Evolutionary conservation across 805 yeast genomes (phyloP).

Genomic region (Tanozyma kutaoensis): DNA sequence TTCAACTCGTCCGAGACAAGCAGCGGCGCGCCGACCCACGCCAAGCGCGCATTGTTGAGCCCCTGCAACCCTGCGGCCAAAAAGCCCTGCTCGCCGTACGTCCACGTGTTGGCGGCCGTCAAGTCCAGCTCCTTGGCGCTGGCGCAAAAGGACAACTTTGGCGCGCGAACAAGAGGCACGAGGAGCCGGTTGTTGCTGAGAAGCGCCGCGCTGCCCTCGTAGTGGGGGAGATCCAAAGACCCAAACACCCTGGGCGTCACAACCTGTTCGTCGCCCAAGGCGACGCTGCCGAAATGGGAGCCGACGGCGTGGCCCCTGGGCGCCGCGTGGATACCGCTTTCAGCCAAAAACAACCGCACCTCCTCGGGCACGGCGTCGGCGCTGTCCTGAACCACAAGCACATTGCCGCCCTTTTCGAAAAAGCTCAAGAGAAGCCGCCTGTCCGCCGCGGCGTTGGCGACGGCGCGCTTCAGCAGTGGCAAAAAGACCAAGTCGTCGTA

Average conservation of each 20-base stretch:
- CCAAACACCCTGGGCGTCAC: constrained; percentile 8
- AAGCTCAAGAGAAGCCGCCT: no score
- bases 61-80: constrained; percentile 72
- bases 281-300: constrained; percentile 48
- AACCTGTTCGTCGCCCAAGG: constrained; percentile 17
- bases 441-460: no score
- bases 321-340: constrained; percentile 74
- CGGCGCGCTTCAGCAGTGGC: constrained; percentile 21
- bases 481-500: constrained; percentile 20
- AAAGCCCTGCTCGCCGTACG: constrained; percentile 68
- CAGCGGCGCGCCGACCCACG: constrained; percentile 64
- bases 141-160: constrained; percentile 48
- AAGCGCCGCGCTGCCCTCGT: constrained; percentile 53
- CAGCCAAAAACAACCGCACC: constrained; percentile 53
- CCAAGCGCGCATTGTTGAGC: constrained; percentile 57
- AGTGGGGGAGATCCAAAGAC: constrained; percentile 3
- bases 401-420: constrained; percentile 77
- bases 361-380: constrained; percentile 19
- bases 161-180: constrained; percentile 57
- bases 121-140: constrained; percentile 28
- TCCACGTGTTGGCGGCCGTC: constrained; percentile 47
- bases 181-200: constrained; percentile 56
- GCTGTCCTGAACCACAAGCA: constrained; percentile 49
- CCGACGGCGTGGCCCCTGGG: constrained; percentile 54
- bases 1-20: constrained; percentile 18